phyloP scores from a whole-genome alignment of 495 filamentous ascomycete species.

The Aspergillus homomorphus region DNA sequence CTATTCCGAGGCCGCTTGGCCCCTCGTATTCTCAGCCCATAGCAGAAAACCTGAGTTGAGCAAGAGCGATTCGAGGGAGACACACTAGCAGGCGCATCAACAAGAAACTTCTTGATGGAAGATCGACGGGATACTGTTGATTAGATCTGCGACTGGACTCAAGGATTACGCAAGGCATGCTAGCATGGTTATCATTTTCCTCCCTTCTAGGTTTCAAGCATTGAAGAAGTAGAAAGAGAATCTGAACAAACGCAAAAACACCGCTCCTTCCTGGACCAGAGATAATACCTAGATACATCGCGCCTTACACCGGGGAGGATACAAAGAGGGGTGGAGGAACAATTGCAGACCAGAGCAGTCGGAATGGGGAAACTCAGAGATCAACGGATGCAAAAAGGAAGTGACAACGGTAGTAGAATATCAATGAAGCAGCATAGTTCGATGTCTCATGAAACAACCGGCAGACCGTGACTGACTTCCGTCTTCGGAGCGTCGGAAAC shows the following conservation, averaged over 20 bases:
- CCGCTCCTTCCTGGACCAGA: constrained; percentile 17
- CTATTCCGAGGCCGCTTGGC: too few species aligned
- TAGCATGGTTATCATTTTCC: not conserved
- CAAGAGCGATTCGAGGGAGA: too few species aligned
- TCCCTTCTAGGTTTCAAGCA: not conserved
- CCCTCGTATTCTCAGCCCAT: too few species aligned
- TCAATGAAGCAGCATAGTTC: not conserved
- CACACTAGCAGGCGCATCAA: too few species aligned
- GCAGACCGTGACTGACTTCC: constrained; percentile 33
- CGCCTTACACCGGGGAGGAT: constrained; percentile 21
- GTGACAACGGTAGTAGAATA: not conserved
- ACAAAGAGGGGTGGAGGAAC: not conserved
- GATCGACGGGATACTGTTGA: not conserved
- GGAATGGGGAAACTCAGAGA: not conserved
- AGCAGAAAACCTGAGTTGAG: too few species aligned
- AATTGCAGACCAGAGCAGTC: not conserved
- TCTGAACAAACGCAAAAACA: constrained; percentile 17
- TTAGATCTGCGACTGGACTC: not conserved
- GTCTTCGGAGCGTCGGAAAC: constrained; percentile 30
- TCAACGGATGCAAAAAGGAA: not conserved
- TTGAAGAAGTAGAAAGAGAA: not conserved
- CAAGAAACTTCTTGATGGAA: not conserved
- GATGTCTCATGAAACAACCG: constrained; percentile 22
- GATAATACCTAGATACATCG: constrained; percentile 13
- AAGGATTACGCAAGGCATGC: not conserved